Evolutionary conservation across 306 rosid species (phyloP).

Genomic region (Ochetophila trinervis): DNA sequence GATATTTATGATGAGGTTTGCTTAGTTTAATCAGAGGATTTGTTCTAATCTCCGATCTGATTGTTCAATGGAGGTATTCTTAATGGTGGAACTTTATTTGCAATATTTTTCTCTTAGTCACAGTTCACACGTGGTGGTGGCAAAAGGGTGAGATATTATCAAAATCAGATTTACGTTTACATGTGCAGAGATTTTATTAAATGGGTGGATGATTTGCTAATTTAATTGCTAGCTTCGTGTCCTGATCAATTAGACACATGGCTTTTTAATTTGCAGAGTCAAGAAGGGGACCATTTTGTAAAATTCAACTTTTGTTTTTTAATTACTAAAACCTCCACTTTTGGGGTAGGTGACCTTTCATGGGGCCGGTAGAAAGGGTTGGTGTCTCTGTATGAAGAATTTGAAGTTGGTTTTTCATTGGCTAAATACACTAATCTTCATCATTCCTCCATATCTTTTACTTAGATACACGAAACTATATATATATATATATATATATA

Average conservation of each 20-base stretch:
- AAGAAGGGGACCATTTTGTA: no score
- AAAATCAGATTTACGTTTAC: no score
- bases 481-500: no score
- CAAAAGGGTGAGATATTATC: no score
- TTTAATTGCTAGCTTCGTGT: constrained; percentile 17
- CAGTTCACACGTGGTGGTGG: constrained; percentile 23
- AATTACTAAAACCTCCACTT: constrained; percentile 25
- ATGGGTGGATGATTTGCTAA: constrained; percentile 11
- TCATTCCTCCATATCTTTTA: no score
- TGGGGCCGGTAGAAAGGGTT: constrained; percentile 1
- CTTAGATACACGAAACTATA: no score
- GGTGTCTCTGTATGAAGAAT: background rate
- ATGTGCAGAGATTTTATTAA: no score
- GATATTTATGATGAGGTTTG: constrained; percentile 16
- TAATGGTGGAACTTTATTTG: constrained; percentile 6
- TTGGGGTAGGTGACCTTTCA: constrained; percentile 44
- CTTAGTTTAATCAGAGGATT: constrained; percentile 21
- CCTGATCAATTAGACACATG: constrained; percentile 30
- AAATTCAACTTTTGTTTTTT: no score
- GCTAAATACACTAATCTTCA: background rate
- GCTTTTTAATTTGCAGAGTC: background rate
- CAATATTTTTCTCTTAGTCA: constrained; percentile 16
- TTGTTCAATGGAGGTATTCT: constrained; percentile 27
- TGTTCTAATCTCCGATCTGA: no score
- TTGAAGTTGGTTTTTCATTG: constrained; percentile 28